Evolutionary conservation across 164 flowering plant species (phyloP), one percentile per base, ranked within the genome.

Genomic region (Vitis cinerea): DNA sequence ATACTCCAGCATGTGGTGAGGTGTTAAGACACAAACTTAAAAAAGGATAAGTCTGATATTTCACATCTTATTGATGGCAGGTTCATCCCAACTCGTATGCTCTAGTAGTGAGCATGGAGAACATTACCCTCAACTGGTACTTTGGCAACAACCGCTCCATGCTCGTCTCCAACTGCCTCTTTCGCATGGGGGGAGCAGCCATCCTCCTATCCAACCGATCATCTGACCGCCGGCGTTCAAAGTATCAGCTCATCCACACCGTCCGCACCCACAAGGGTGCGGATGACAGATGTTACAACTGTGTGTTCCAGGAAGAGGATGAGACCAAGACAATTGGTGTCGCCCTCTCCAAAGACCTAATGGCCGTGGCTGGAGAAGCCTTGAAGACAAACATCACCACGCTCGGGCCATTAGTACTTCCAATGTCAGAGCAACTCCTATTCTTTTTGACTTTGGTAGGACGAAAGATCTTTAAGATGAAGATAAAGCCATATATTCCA

Each of bases 131-230:
- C 8, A 89, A 89, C 69, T 90, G 96, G 96, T 92, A 92, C 82
- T 84, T 78, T 10, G 97, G 97, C 65, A 92, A 92, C 77, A 78
- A 90, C 74, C 83, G 94, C 0, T 84, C 97, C 0, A 92, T 92
- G 97, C 89, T 92, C 1, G 79, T 92, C 69, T 83, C 94, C 0
- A 92, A 92, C 75, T 92, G 97, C 76, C 83, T 93, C 31, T 93
- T 93, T 84, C 85, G 98, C 0, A 83, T 90, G 88, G 98, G 98
- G 0, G 97, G 97, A 0, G 94, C 98, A 0, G 97, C 94, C 0
- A 81, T 92, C 61, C 96, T 92, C 50, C 87, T 92, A 48, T 87
- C 97, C 10, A 92, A 90, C 82, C 75, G 80, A 1, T 17, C 84
- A 0, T 79, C 88, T 8, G 97, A 89, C 47, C 83, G 89, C n/a